These are phyloP conservation scores for Aspergillus quadricinctus DNA, from an alignment of 2,329 filamentous ascomycete species.

Conservation along the genomic window DNA sequence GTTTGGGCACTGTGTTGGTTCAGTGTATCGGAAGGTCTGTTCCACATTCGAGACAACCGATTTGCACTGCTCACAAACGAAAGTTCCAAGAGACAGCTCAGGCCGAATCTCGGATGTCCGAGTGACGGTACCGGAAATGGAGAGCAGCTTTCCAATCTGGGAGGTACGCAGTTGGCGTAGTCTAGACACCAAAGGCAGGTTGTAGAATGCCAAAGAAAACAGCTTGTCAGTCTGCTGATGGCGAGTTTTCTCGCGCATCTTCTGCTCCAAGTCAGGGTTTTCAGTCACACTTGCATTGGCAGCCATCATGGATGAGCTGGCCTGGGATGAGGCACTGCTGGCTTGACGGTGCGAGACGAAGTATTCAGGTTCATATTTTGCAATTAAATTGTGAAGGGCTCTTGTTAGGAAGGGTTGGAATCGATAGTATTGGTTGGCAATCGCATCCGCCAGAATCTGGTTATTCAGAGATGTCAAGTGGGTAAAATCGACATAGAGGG, in stretches of 20 bases:
- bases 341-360: conserved; percentile 89
- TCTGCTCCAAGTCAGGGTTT: conserved; percentile 46
- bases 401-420: conserved; percentile 88
- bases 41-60: conserved; percentile 84
- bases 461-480: conserved; percentile 76
- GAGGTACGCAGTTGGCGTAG: conserved; percentile 80
- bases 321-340: conserved; percentile 62
- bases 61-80: conserved; percentile 84
- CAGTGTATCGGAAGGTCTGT: conserved; percentile 95
- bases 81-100: conserved; percentile 86
- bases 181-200: conserved; percentile 79
- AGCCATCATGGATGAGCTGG: conserved; percentile 60
- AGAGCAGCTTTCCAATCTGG: conserved; percentile 88
- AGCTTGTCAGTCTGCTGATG: conserved; percentile 97
- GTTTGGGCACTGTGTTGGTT: conserved; percentile 94
- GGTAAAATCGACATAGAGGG: conserved; percentile 65
- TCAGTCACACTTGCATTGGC: conserved; percentile 61
- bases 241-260: conserved; percentile 65
- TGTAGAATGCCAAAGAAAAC: conserved; percentile 90
- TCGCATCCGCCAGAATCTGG: conserved; percentile 76
- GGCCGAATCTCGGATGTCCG: conserved; percentile 95
- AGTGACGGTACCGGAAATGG: conserved; percentile 94
- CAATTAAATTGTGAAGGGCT: conserved; percentile 86
- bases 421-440: conserved; percentile 88
- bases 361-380: conserved; percentile 90